Conservation (phyloP, 2,329 filamentous ascomycete genomes). For the Paraphoma chrysanthemicola region DNA sequence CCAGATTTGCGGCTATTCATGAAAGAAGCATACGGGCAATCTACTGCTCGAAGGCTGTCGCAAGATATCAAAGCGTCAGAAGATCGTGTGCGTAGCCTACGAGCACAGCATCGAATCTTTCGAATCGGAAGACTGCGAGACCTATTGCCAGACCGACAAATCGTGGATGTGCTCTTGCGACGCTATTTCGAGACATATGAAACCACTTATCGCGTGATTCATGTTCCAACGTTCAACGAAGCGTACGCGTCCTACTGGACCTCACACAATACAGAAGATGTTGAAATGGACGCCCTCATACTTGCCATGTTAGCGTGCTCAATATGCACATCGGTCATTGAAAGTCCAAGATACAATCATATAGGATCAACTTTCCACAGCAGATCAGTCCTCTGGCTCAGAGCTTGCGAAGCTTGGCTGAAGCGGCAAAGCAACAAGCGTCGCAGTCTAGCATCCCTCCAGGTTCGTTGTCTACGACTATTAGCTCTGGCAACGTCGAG, state of each 20-base stretch:
- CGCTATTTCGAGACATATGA: slow-evolving; percentile 60
- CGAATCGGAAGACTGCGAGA: slow-evolving; percentile 17
- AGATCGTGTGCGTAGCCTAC: slow-evolving; percentile 10
- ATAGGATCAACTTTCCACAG: slow-evolving; percentile 48
- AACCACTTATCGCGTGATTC: slow-evolving; percentile 58
- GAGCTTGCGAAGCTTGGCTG: slow-evolving; percentile 50
- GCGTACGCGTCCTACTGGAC: slow-evolving; percentile 58
- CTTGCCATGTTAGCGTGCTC: slow-evolving; percentile 48
- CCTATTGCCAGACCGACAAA: slow-evolving; percentile 41
- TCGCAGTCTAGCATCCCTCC: slow-evolving; percentile 55
- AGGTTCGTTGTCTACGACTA: slow-evolving; percentile 57
- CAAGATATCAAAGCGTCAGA: slow-evolving; percentile 30
- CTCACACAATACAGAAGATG: slow-evolving; percentile 19
- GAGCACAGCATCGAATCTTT: slow-evolving; percentile 10
- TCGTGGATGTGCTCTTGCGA: slow-evolving; percentile 50
- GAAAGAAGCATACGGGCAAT: slow-evolving; percentile 26
- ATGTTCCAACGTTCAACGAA: slow-evolving; percentile 57
- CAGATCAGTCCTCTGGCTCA: slow-evolving; percentile 46
- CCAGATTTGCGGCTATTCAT: slow-evolving; percentile 39
- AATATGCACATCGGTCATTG: slow-evolving; percentile 39
- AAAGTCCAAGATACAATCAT: slow-evolving; percentile 40
- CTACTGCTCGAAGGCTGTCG: slow-evolving; percentile 26
- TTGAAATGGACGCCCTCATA: slow-evolving; percentile 46
- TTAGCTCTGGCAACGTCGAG: slow-evolving; percentile 57
- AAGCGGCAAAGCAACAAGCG: slow-evolving; percentile 58